Conservation (phyloP, 495 filamentous ascomycete genomes). For the Staphylotrichum longicolle region DNA sequence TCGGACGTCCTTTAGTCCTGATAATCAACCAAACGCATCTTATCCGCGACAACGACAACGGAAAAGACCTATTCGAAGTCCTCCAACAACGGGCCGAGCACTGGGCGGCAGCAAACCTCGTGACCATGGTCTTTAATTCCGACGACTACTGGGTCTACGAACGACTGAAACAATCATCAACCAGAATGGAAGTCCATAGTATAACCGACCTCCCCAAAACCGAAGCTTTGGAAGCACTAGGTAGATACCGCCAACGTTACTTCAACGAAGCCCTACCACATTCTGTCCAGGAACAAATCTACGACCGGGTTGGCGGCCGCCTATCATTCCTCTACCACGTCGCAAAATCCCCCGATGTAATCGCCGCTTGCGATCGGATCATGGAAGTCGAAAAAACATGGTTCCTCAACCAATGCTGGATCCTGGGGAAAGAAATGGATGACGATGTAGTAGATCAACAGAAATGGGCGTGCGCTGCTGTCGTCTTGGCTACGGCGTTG, state of each 20-base stretch:
- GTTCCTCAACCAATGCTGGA: constrained; percentile 94
- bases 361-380: constrained; percentile 72
- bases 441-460: constrained; percentile 99
- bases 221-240: constrained; percentile 71
- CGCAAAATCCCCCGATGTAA: constrained; percentile 74
- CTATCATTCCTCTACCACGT: constrained; percentile 85
- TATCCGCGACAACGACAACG: constrained; percentile 84
- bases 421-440: constrained; percentile 89
- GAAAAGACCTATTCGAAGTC: constrained; percentile 85
- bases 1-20: constrained; percentile 72
- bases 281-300: constrained; percentile 68
- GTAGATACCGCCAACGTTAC: constrained; percentile 70
- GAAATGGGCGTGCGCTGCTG: constrained; percentile 90
- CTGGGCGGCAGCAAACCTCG: constrained; percentile 86
- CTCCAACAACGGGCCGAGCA: constrained; percentile 93
- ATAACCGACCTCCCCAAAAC: constrained; percentile 75
- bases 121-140: constrained; percentile 86
- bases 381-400: constrained; percentile 81
- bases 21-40: constrained; percentile 92
- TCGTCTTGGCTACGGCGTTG: constrained; percentile 87
- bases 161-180: constrained; percentile 81
- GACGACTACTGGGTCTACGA: constrained; percentile 99
- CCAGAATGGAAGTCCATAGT: constrained; percentile 85
- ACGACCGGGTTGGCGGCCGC: constrained; percentile 80
- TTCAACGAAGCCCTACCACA: constrained; percentile 54